These are phyloP conservation scores for Arthrobotrys pseudoclavata DNA, from an alignment of 2,329 filamentous ascomycete genomes.

Conservation along the genomic window DNA sequence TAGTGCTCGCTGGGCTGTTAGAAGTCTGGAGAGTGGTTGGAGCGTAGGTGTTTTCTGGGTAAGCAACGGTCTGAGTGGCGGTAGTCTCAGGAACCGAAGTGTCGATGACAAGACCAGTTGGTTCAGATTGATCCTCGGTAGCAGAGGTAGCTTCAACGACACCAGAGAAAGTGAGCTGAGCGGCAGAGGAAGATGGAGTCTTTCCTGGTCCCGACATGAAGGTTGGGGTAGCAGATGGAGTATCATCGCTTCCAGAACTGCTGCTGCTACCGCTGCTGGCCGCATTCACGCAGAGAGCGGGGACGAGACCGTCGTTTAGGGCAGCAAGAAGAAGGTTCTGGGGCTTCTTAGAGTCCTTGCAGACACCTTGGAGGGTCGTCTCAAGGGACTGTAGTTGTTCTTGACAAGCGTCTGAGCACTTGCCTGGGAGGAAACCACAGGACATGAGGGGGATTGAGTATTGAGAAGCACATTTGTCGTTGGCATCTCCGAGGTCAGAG, in stretches of 20 bases:
- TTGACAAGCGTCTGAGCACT: slow-evolving; percentile 43
- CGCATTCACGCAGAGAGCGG: slow-evolving; percentile 36
- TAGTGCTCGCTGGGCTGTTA: slow-evolving; percentile 16
- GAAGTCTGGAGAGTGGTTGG: slow-evolving; percentile 49
- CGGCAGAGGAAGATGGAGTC: slow-evolving; percentile 16
- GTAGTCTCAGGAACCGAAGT: slow-evolving; percentile 38
- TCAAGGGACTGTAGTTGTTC: slow-evolving; percentile 45
- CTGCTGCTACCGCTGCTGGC: neutral
- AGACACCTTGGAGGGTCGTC: slow-evolving; percentile 45
- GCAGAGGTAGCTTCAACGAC: slow-evolving; percentile 35
- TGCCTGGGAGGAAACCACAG: slow-evolving; percentile 43
- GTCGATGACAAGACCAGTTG: slow-evolving; percentile 54
- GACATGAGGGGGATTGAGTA: slow-evolving; percentile 58
- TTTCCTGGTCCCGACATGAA: slow-evolving; percentile 48
- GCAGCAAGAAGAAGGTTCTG: slow-evolving; percentile 31
- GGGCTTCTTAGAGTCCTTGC: slow-evolving; percentile 29
- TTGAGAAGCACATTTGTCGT: slow-evolving; percentile 50
- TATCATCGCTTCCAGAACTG: slow-evolving; percentile 6
- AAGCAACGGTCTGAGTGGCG: slow-evolving; percentile 36
- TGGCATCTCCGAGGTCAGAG: slow-evolving; percentile 43
- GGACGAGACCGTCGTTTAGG: slow-evolving; percentile 45
- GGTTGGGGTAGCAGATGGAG: slow-evolving; percentile 11
- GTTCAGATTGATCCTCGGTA: slow-evolving; percentile 14
- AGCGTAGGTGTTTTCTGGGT: slow-evolving; percentile 38
- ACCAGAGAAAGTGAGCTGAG: slow-evolving; percentile 34